phyloP scores from a whole-genome alignment of 441 rosid genomes.

The Populus hybrid region DNA sequence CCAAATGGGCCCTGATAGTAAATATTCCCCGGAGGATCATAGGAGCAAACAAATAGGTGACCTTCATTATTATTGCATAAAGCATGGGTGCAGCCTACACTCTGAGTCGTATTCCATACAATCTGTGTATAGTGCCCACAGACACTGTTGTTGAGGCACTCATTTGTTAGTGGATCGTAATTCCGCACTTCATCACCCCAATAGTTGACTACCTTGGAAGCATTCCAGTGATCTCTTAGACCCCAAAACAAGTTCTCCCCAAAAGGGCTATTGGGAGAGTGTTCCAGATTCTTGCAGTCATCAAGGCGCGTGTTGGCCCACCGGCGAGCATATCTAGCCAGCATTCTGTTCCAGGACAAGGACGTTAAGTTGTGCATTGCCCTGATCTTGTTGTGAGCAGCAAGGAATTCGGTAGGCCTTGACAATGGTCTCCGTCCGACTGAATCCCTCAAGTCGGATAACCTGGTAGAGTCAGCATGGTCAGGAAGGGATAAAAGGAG shows the following conservation, averaged over 20 bases:
- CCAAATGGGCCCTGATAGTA: constrained; percentile 41
- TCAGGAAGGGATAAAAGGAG: neutral
- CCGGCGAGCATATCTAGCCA: constrained; percentile 39
- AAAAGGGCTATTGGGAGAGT: constrained; percentile 38
- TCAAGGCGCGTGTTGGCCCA: constrained; percentile 35
- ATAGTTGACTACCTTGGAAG: constrained; percentile 27
- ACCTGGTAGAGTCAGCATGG: neutral
- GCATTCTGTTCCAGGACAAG: constrained; percentile 41
- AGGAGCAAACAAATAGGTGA: constrained; percentile 41
- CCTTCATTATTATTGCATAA: constrained; percentile 33
- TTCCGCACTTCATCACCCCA: constrained; percentile 41
- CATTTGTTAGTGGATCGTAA: constrained; percentile 25
- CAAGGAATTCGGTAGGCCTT: constrained; percentile 13
- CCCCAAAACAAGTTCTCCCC: constrained; percentile 62
- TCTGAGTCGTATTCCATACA: constrained; percentile 36
- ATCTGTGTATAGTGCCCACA: constrained; percentile 72
- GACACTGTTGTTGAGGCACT: constrained; percentile 24
- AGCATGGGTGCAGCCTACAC: constrained; percentile 41
- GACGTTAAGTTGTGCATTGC: constrained; percentile 23
- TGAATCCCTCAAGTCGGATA: neutral
- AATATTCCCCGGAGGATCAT: constrained; percentile 57
- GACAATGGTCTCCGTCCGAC: neutral
- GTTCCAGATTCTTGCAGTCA: constrained; percentile 42
- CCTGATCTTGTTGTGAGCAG: constrained; percentile 49
- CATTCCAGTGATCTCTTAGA: constrained; percentile 33